Evolutionary conservation across 1,284 basidiomycete species (phyloP).

Genomic region (Microbotryum intermedium): DNA sequence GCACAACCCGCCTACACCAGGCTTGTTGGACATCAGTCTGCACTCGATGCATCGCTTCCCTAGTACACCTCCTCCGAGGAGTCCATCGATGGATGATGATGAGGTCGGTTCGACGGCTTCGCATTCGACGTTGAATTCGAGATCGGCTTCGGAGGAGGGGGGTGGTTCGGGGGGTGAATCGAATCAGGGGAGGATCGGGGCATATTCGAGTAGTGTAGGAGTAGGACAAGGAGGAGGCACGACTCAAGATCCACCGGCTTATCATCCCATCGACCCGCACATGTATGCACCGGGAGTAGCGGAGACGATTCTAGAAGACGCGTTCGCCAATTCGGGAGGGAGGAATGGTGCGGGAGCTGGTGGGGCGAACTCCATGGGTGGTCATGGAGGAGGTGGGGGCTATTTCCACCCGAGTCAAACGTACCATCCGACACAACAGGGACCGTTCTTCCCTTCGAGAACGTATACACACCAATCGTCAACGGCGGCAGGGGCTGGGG

Average conservation of each 20-base stretch:
- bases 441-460: no score
- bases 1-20: constrained; percentile 50
- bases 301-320: constrained; percentile 30
- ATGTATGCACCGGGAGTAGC: constrained; percentile 32
- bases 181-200: background rate
- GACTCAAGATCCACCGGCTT: constrained; percentile 28
- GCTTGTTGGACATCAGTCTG: constrained; percentile 47
- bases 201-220: background rate
- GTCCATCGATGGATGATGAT: constrained; percentile 2
- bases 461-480: no score
- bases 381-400: no score
- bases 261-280: constrained; percentile 32
- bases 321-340: constrained; percentile 5
- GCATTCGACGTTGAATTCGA: background rate
- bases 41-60: constrained; percentile 36
- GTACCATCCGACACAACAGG: no score
- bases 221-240: constrained; percentile 1
- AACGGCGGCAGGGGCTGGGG: no score
- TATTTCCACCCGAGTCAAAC: no score
- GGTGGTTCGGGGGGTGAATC: constrained; percentile 1
- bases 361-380: no score
- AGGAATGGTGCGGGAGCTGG: no score
- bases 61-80: background rate
- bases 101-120: background rate
- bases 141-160: constrained; percentile 1